These are phyloP conservation scores for Blastobotrys persicus DNA, from an alignment of 1,139 yeast species.

Conservation along the genomic window DNA sequence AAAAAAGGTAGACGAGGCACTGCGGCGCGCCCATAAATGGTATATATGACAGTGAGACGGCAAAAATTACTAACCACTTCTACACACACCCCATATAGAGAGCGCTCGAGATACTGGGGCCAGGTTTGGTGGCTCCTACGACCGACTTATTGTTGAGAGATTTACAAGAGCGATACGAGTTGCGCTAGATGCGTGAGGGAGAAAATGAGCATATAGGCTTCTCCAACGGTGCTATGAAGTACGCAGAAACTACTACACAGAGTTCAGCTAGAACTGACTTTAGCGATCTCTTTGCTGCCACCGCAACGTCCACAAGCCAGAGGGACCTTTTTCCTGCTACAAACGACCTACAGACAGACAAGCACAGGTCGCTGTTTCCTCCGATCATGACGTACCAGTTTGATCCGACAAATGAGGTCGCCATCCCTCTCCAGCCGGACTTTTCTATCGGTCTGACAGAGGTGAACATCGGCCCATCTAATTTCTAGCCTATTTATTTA, in stretches of 20 bases:
- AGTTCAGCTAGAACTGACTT: background rate
- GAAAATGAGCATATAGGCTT: background rate
- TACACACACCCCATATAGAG: background rate
- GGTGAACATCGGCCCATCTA: background rate
- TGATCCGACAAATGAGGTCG: conserved; percentile 18
- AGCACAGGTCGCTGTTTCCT: conserved; percentile 23
- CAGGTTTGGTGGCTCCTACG: background rate
- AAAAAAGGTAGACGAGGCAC: no score
- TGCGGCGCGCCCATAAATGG: no score
- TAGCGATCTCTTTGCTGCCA: background rate
- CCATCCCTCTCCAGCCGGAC: conserved; percentile 30
- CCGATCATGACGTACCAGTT: conserved; percentile 27
- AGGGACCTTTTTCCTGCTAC: background rate
- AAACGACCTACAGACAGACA: background rate
- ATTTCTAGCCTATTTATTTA: conserved; percentile 8
- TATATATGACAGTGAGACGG: no score
- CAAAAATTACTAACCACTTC: no score
- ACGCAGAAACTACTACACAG: background rate
- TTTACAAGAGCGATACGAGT: background rate
- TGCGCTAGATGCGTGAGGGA: background rate
- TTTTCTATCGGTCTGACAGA: conserved; percentile 17
- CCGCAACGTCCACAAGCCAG: background rate
- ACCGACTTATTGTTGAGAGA: background rate
- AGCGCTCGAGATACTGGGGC: background rate
- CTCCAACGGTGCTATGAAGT: background rate